Evolutionary conservation across 257 asterid genomes (phyloP).

Genomic region (Hygrophila difformis): DNA sequence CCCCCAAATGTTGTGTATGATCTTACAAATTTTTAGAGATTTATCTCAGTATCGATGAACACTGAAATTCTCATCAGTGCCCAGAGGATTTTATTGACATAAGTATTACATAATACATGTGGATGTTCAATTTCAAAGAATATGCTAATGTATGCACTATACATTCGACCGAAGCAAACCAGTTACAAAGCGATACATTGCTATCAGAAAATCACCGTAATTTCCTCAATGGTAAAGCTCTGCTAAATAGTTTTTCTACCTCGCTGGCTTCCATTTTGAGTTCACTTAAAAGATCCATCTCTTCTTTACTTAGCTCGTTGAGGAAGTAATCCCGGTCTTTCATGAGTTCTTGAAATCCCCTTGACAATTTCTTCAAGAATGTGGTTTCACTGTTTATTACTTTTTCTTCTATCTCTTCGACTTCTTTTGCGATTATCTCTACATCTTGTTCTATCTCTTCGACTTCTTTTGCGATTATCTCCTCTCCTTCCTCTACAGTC

Average conservation of each 20-base stretch:
- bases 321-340: conserved; percentile 64
- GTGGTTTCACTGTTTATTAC: conserved; percentile 47
- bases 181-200: too few species aligned
- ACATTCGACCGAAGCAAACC: too few species aligned
- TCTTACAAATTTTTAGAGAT: too few species aligned
- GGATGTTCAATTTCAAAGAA: too few species aligned
- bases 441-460: conserved; percentile 90
- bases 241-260: conserved; percentile 72
- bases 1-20: too few species aligned
- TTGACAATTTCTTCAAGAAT: conserved; percentile 46
- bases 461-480: conserved; percentile 64
- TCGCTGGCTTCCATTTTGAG: conserved; percentile 84
- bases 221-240: conserved; percentile 72
- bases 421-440: conserved; percentile 66
- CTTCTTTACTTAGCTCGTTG: conserved; percentile 65
- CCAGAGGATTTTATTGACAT: too few species aligned
- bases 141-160: too few species aligned
- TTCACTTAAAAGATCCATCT: conserved; percentile 64
- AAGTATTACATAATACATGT: too few species aligned
- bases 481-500: conserved; percentile 92
- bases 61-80: too few species aligned
- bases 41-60: too few species aligned
- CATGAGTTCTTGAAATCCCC: conserved; percentile 69
- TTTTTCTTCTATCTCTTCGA: conserved; percentile 67
- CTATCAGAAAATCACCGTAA: conserved; percentile 30